Conservation (phyloP, 441 rosid species). For the Corymbia citriodora region DNA sequence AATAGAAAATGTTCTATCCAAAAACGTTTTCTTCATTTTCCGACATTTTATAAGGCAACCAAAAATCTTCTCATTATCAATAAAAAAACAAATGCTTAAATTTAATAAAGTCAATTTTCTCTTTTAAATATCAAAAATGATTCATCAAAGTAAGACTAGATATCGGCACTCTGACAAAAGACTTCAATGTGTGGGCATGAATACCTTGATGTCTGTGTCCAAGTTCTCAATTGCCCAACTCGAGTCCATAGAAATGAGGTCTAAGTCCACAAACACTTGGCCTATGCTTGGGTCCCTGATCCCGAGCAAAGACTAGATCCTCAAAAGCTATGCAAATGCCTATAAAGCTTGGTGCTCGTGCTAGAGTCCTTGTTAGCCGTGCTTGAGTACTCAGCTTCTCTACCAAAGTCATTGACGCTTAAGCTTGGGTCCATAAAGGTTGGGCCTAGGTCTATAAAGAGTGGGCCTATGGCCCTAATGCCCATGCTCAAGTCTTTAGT, state of each 20-base stretch:
- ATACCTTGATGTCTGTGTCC: rapidly evolving
- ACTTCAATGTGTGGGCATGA: too few relatives aligned
- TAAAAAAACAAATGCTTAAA: not conserved
- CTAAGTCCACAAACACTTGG: not conserved
- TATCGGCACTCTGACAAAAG: too few relatives aligned
- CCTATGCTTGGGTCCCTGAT: not conserved
- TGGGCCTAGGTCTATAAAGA: too few relatives aligned
- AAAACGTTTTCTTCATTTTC: not conserved
- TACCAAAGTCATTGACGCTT: too few relatives aligned
- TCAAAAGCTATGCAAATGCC: not conserved
- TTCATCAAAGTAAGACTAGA: too few relatives aligned
- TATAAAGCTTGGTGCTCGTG: rapidly evolving
- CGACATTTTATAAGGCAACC: rapidly evolving
- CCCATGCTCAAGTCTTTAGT: too few relatives aligned
- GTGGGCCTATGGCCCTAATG: too few relatives aligned
- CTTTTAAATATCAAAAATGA: not conserved
- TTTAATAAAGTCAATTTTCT: not conserved
- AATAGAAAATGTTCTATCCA: rapidly evolving
- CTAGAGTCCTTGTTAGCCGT: not conserved
- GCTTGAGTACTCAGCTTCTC: not conserved
- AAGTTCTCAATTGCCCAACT: rapidly evolving
- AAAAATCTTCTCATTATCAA: not conserved
- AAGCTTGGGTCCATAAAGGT: too few relatives aligned
- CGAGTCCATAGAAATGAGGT: rapidly evolving
- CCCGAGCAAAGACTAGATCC: rapidly evolving